Base-by-base conservation (phyloP, 768 basidiomycete genomes). In the Myochromella boudieri region DNA sequence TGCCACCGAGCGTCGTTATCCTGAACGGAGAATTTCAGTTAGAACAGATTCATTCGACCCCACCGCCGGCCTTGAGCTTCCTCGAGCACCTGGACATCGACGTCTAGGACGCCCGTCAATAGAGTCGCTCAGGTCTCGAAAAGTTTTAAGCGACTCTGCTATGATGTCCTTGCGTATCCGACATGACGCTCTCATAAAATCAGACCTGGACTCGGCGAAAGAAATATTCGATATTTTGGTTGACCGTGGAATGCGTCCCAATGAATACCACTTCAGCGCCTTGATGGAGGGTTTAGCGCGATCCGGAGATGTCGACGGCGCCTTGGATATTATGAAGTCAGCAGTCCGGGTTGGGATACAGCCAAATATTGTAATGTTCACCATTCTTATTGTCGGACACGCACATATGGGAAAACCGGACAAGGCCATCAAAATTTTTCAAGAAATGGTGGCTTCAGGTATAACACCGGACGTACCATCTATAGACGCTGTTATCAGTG, bases 211-310 rank as follows among this genome's bases (percentile, higher is more conserved):
- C 31, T 62, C 74, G 3, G 82, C 85, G 6, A 65, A 76, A 42
- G 68, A 70, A 9, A 63, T 82, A 29, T 84, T 90, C 53, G 69
- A 75, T 17, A 61, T 68, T 15, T 77, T 92, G 70, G 61, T 88
- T 42, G 69, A 72, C 39, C 80, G 80, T 46, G 91, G 91, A 8
- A 71, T 94, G 44, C 78, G 78, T 38, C 84, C 88, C 8, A 86
- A 81, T 56, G 71, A 72, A 45, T 80, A 87, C 59, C 91, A 94
- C 64, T 85, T 82, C 55, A 71, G 73, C 24, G 82, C 87, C 42
- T 67, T 94, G 48, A 83, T 94, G 76, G 82, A 88, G 54, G 87
- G 86, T n/a, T 84, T 83, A 55, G 66, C 74, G 14, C 69, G 65
- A 3, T 63, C 65, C 1, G 87, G 87, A n/a, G 74, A 91, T 61